Percentiles rank a stretch among this genome's conserved stretches.
These are phyloP conservation scores for Endoconidiophora polonica DNA, from an alignment of 2,329 filamentous ascomycete species.

Conservation along the genomic window DNA sequence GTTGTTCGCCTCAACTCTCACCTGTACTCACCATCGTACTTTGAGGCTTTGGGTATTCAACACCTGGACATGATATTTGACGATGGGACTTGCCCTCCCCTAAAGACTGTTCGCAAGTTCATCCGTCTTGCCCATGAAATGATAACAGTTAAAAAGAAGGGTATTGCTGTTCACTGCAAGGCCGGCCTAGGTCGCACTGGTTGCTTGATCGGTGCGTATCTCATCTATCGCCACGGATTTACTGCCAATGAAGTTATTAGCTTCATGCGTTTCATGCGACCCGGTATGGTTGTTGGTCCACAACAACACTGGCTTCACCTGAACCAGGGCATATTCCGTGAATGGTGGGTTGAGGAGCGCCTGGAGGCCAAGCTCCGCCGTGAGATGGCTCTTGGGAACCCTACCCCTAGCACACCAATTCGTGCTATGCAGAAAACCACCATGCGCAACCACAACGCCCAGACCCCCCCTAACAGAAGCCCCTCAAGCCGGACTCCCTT, in stretches of 20 bases:
- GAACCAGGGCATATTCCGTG: slow-evolving; percentile 91
- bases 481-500: slow-evolving; percentile 65
- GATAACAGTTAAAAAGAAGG: slow-evolving; percentile 79
- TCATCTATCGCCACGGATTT: slow-evolving; percentile 94
- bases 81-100: slow-evolving; percentile 83
- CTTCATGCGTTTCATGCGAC: slow-evolving; percentile 98
- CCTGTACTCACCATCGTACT: slow-evolving; percentile 92
- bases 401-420: slow-evolving; percentile 41
- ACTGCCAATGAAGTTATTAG: slow-evolving; percentile 95
- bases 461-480: slow-evolving; percentile 70
- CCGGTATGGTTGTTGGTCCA: slow-evolving; percentile 95
- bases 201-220: slow-evolving; percentile 89
- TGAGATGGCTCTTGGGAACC: slow-evolving; percentile 35
- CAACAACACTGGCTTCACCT: slow-evolving; percentile 98
- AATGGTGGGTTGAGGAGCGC: slow-evolving; percentile 93
- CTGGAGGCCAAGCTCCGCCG: slow-evolving; percentile 50
- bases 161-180: slow-evolving; percentile 96
- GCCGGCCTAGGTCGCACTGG: slow-evolving; percentile 89
- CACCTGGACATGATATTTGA: slow-evolving; percentile 99
- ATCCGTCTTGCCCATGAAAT: slow-evolving; percentile 88
- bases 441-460: slow-evolving; percentile 48
- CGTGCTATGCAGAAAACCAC: slow-evolving; percentile 44
- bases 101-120: slow-evolving; percentile 83
- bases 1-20: slow-evolving; percentile 92
- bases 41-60: slow-evolving; percentile 83